These are phyloP conservation scores for Simplicillium aogashimaense DNA, from an alignment of 2,329 filamentous ascomycete genomes.

Conservation along the genomic window DNA sequence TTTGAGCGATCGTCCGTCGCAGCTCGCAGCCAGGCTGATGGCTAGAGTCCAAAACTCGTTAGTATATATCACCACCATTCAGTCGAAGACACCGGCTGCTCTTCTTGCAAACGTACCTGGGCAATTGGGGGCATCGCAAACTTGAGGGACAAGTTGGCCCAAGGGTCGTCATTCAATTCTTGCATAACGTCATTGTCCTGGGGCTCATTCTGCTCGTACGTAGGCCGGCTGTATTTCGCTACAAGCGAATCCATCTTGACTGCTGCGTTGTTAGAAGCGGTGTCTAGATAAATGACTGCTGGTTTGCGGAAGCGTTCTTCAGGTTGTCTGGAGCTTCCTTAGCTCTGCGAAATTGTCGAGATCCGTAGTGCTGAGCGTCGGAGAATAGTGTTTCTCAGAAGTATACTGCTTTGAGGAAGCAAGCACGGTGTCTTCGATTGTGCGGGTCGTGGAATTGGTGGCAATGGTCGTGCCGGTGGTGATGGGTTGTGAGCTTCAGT, in stretches of 20 bases:
- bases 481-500: conserved; percentile 11
- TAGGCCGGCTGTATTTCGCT: conserved; percentile 77
- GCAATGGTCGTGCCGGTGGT: conserved; percentile 8
- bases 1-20: conserved; percentile 97
- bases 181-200: conserved; percentile 64
- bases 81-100: background rate
- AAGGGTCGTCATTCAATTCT: conserved; percentile 62
- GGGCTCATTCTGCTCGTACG: conserved; percentile 61
- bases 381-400: too few species aligned
- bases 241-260: conserved; percentile 81
- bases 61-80: background rate
- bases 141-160: conserved; percentile 75
- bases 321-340: too few species aligned
- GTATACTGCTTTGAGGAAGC: too few species aligned
- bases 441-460: conserved; percentile 9
- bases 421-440: conserved; percentile 2
- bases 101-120: conserved; percentile 49
- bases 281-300: too few species aligned
- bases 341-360: too few species aligned
- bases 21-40: conserved; percentile 88
- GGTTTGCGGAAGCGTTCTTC: too few species aligned
- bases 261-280: conserved; percentile 1
- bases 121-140: conserved; percentile 92
- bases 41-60: conserved; percentile 35
- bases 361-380: too few species aligned